phyloP scores from a whole-genome alignment of 352 stramenopile species.

The Phytopythium oedochilum region DNA sequence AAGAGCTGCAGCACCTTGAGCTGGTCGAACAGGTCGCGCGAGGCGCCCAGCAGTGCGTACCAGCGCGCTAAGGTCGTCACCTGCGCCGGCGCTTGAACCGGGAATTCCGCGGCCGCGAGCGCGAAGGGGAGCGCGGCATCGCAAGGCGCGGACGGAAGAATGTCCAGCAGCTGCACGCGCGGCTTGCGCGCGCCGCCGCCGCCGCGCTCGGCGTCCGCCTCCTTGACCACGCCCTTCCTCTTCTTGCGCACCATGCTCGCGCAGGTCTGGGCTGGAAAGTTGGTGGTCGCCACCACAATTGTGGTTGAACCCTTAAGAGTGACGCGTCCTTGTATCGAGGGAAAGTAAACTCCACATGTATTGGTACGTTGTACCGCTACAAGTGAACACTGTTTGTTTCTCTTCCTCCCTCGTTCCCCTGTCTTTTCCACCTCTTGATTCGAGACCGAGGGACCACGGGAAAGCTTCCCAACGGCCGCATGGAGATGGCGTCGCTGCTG shows the following conservation, averaged over 20 bases:
- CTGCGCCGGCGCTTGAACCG: constrained; percentile 8
- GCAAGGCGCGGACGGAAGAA: constrained; percentile 21
- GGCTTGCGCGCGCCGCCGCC: constrained; percentile 16
- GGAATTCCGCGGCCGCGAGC: constrained; percentile 19
- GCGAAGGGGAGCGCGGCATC: constrained; percentile 30
- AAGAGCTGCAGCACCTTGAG: constrained; percentile 74
- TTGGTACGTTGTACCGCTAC: background rate
- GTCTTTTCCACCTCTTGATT: background rate
- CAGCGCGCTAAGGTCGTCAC: constrained; percentile 26
- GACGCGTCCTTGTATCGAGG: background rate
- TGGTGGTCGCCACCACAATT: background rate
- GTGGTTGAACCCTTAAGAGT: background rate
- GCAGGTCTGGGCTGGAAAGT: background rate
- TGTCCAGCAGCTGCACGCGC: constrained; percentile 20
- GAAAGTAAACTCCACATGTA: too few species aligned
- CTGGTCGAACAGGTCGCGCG: constrained; percentile 52
- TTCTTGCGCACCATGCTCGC: constrained; percentile 78
- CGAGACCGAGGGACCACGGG: too few species aligned
- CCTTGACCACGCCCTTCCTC: constrained; percentile 67
- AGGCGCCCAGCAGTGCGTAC: constrained; percentile 33
- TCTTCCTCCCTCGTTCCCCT: background rate
- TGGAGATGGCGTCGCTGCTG: constrained; percentile 4
- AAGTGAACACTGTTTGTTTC: too few species aligned
- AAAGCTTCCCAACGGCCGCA: constrained; percentile 9
- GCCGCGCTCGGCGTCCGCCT: constrained; percentile 23